These are phyloP conservation scores for Metarhizium brunneum DNA, from an alignment of 2,329 filamentous ascomycete genomes.

Conservation along the genomic window DNA sequence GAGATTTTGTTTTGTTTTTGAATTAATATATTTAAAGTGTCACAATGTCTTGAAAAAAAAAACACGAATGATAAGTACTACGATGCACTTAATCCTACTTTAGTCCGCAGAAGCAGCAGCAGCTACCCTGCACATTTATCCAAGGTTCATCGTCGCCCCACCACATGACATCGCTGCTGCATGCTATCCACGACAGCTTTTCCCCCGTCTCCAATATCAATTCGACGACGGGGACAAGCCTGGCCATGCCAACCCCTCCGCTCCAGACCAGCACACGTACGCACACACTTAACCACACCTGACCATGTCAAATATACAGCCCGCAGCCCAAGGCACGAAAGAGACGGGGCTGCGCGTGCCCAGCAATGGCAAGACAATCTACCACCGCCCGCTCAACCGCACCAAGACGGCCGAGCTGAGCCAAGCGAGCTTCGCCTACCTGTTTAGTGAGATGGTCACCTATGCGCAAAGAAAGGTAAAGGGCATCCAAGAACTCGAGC, in stretches of 20 bases:
- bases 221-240: neutral
- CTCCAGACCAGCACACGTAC: neutral
- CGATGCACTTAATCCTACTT: no score
- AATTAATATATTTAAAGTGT: no score
- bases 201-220: neutral
- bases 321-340: conserved; percentile 30
- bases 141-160: neutral
- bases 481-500: conserved; percentile 88
- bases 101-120: no score
- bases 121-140: no score
- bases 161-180: neutral
- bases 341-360: conserved; percentile 72
- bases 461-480: conserved; percentile 88
- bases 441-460: conserved; percentile 93
- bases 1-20: no score
- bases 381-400: conserved; percentile 89
- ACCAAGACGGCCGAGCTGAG: conserved; percentile 82
- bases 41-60: no score
- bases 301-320: conserved; percentile 42
- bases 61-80: no score
- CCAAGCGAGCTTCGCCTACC: conserved; percentile 87
- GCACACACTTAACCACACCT: neutral
- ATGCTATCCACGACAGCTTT: neutral
- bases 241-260: neutral
- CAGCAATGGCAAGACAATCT: conserved; percentile 93